Evolutionary conservation across 1,284 basidiomycete species (phyloP).

Genomic region (Polyporus tsugae): DNA sequence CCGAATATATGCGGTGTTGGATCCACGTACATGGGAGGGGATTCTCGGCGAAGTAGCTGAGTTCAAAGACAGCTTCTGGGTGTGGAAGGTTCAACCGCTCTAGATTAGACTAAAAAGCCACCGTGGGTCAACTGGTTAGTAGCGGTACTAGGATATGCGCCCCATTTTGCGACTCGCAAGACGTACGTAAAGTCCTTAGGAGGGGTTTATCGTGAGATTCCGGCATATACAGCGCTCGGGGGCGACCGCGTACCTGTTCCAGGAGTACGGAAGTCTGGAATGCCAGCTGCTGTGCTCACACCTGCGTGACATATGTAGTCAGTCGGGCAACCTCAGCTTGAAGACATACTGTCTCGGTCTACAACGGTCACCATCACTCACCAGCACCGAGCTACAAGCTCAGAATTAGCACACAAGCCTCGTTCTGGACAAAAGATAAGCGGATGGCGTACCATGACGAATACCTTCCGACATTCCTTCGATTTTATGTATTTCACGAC

Average conservation of each 20-base stretch:
- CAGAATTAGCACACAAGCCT: slow-evolving; percentile 12
- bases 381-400: slow-evolving; percentile 65
- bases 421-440: not conserved
- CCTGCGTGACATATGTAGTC: slow-evolving; percentile 49
- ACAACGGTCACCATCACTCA: slow-evolving; percentile 36
- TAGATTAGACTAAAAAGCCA: slow-evolving; percentile 67
- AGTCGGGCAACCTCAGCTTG: not conserved
- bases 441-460: slow-evolving; percentile 69
- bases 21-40: slow-evolving; percentile 71
- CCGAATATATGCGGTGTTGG: not conserved
- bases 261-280: slow-evolving; percentile 83
- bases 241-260: slow-evolving; percentile 62
- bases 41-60: slow-evolving; percentile 75
- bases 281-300: slow-evolving; percentile 81
- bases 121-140: slow-evolving; percentile 1
- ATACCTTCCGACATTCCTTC: slow-evolving; percentile 68
- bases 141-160: not conserved
- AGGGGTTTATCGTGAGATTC: not conserved
- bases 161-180: not conserved
- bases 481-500: slow-evolving; percentile 76
- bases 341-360: not conserved
- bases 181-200: slow-evolving; percentile 66
- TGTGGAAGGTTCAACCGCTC: slow-evolving; percentile 77
- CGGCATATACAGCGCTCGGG: not conserved
- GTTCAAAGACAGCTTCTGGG: slow-evolving; percentile 86